Evolutionary conservation across 768 basidiomycete species (phyloP).

Genomic region (Leccinum subgranulosum): DNA sequence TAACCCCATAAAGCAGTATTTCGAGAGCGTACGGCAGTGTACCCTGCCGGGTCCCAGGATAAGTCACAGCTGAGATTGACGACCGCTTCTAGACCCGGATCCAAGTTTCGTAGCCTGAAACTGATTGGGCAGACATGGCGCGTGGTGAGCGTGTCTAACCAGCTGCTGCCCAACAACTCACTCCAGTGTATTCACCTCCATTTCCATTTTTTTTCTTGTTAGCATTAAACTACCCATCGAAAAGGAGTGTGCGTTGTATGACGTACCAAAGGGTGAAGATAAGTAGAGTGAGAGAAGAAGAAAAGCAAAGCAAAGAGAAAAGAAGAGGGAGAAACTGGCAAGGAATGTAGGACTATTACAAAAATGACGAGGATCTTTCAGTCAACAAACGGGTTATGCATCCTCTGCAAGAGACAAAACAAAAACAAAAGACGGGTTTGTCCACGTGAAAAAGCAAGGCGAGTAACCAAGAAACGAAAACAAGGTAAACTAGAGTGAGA

Average conservation of each 20-base stretch:
- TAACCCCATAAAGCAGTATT: too few species aligned
- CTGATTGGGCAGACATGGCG: too few species aligned
- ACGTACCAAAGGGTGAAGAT: too few species aligned
- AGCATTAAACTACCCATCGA: too few species aligned
- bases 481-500: neutral
- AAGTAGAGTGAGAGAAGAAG: neutral
- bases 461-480: constrained; percentile 1
- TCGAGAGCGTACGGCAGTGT: too few species aligned
- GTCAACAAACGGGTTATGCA: constrained; percentile 6
- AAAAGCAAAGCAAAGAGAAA: neutral
- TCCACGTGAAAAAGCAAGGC: constrained; percentile 4
- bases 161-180: neutral
- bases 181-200: neutral
- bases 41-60: too few species aligned
- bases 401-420: constrained; percentile 13
- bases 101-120: too few species aligned
- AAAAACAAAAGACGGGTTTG: neutral
- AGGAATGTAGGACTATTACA: neutral
- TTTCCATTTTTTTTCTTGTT: neutral
- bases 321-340: neutral
- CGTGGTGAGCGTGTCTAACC: too few species aligned
- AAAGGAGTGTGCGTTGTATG: too few species aligned
- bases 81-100: too few species aligned
- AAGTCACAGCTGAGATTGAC: too few species aligned
- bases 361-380: neutral